Evolutionary conservation across 768 basidiomycete genomes (phyloP).

Genomic region (Termitomyces sp.): DNA sequence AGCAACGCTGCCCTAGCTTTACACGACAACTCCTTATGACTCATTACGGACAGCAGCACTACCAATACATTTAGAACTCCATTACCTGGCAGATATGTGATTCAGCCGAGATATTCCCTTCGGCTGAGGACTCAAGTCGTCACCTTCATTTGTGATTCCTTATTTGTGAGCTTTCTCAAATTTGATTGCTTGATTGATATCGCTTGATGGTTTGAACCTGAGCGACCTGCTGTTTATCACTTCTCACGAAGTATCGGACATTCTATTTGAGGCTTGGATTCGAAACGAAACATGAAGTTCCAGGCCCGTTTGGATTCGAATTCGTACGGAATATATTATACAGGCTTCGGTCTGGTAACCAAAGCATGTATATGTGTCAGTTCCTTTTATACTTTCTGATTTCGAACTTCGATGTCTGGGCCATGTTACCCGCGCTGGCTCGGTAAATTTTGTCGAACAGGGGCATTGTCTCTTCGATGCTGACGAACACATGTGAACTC

Average conservation of each 20-base stretch:
- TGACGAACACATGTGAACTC: neutral
- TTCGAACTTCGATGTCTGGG: neutral
- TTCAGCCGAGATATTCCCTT: neutral
- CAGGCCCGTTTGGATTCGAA: neutral
- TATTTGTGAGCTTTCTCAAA: neutral
- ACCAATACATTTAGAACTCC: neutral
- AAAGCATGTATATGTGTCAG: neutral
- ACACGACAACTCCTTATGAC: neutral
- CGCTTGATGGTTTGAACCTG: neutral
- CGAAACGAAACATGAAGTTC: neutral
- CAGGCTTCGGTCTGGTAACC: neutral
- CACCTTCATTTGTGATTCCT: neutral
- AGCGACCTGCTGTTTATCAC: no score
- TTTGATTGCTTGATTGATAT: neutral
- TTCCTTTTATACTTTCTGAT: neutral
- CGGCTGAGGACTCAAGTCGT: neutral
- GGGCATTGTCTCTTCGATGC: neutral
- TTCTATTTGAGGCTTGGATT: neutral
- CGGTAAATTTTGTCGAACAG: neutral
- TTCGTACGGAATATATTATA: neutral
- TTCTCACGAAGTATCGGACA: neutral
- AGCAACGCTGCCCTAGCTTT: neutral
- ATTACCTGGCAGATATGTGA: neutral
- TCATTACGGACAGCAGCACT: neutral
- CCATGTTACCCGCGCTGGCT: neutral